Evolutionary conservation across 2,329 filamentous ascomycete species (phyloP), one percentile per base, ranked within the genome.

Genomic region (Furcasterigmium furcatum): DNA sequence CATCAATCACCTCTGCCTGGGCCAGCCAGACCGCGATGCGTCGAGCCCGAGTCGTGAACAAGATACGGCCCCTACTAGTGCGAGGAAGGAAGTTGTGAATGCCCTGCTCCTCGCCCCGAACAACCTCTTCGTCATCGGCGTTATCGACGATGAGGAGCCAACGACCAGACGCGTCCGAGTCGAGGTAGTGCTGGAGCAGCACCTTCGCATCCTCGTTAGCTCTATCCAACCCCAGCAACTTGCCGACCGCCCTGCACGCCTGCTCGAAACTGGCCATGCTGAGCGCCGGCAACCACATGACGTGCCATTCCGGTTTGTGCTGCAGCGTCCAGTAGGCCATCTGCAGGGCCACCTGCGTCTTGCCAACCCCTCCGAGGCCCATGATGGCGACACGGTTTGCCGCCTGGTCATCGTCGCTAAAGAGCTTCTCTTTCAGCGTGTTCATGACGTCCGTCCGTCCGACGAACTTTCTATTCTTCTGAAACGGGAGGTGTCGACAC

Each of bases 201-300:
- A 38, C 27, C 22, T 45, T 51, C 9, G 32, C 38, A 20, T 44
- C 39, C 24, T 51, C 39, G 66, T 51, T 1, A 13, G 4, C 5
- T n/a, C 3, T 8, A 7, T 32, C 13, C 7, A 46, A 16, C 30
- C 30, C 38, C 12, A 72, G 55, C 52, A 59, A 54, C 32, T 52
- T 56, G 2, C 57, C 61, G 4, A 72, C 59, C 5, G 59, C 58
- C 3, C 39, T 41, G 46, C 64, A 73, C 12, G 66, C 66, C 43
- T 68, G 61, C 30, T 71, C 57, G 45, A 74, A 64, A 44, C 55
- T 65, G 14, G 60, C 63, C n/a, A 52, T 47, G 46, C 64, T 69
- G 20, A 60, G 56, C 7, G 64, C 68, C 5, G 67, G 61, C 5
- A 74, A 58, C 71, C 67, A 76, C 48, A 76, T 65, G 42, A 77